A percentile compares a stretch with the other conserved stretches of the same genome.
Conservation (phyloP, 2,329 filamentous ascomycete species). For the Botryotinia narcissicola region DNA sequence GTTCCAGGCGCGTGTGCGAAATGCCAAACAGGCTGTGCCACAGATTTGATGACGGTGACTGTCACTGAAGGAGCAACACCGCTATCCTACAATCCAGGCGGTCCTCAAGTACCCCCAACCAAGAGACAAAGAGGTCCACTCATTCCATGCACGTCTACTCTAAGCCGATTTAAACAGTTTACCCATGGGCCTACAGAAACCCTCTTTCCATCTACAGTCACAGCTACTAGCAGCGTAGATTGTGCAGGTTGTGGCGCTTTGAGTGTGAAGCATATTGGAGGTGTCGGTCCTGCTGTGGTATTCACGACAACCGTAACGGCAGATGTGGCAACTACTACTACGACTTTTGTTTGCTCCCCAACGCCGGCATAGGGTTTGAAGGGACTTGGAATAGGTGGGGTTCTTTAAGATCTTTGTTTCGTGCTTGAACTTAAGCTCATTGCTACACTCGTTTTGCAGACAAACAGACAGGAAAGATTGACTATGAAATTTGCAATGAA, state of each 20-base stretch:
- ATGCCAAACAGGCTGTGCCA: slow-evolving; percentile 35
- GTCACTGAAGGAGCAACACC: neutral
- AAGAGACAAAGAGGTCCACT: neutral
- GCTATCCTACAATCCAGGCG: slow-evolving; percentile 8
- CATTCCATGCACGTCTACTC: slow-evolving; percentile 12
- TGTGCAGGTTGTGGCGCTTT: slow-evolving; percentile 17
- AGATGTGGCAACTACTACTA: slow-evolving; percentile 4
- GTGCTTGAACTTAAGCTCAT: neutral
- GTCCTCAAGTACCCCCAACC: slow-evolving; percentile 1
- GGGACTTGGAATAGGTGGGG: neutral
- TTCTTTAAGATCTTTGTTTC: neutral
- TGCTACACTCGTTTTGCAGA: neutral
- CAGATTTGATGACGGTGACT: slow-evolving; percentile 15
- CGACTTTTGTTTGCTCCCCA: slow-evolving; percentile 4
- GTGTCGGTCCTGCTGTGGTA: slow-evolving; percentile 11
- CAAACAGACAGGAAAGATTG: neutral
- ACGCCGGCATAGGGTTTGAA: neutral
- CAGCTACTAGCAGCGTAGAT: slow-evolving; percentile 10
- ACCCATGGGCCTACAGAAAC: slow-evolving; percentile 11
- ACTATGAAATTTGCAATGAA: neutral
- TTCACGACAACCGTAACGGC: slow-evolving; percentile 13
- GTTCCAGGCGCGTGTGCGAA: slow-evolving; percentile 31
- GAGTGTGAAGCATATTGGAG: slow-evolving; percentile 3
- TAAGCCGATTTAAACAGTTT: neutral
- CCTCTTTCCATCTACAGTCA: slow-evolving; percentile 2